phyloP scores from a whole-genome alignment of 257 asterid species.

The Solanum bukasovii region DNA sequence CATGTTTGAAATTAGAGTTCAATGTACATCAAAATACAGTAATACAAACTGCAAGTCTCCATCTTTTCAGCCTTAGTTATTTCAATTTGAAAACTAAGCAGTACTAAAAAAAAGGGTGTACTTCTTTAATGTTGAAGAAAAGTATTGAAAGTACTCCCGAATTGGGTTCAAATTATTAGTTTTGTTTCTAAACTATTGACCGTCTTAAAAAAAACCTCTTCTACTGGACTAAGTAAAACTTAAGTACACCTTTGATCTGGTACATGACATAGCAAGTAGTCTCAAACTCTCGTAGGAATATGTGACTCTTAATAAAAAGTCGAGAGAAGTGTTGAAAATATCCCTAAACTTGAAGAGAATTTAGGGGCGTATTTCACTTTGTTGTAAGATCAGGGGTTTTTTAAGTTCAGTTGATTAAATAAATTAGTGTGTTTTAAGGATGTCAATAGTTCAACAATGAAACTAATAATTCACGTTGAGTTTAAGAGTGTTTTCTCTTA shows the following conservation, averaged over 20 bases:
- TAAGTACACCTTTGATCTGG: no score
- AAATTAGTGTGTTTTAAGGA: fast-evolving
- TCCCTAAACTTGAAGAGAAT: fast-evolving
- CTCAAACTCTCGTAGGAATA: neutral
- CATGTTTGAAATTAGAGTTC: neutral
- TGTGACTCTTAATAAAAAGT: fast-evolving
- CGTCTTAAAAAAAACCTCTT: no score
- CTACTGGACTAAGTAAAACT: no score
- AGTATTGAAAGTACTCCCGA: no score
- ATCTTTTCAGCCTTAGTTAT: neutral
- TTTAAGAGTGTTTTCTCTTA: no score
- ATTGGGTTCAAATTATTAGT: no score
- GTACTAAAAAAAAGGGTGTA: neutral
- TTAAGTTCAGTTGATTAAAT: neutral
- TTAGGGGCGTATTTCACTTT: neutral
- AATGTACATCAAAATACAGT: neutral
- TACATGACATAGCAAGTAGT: neutral
- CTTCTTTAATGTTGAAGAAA: neutral
- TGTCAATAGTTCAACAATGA: fast-evolving
- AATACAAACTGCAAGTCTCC: no score
- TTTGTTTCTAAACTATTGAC: no score
- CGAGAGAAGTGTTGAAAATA: fast-evolving
- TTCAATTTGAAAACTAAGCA: neutral
- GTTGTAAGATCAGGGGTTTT: fast-evolving
- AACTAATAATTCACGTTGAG: no score